phyloP scores from a whole-genome alignment of 1,139 yeast species.

The Zygotorulaspora mrakii region DNA sequence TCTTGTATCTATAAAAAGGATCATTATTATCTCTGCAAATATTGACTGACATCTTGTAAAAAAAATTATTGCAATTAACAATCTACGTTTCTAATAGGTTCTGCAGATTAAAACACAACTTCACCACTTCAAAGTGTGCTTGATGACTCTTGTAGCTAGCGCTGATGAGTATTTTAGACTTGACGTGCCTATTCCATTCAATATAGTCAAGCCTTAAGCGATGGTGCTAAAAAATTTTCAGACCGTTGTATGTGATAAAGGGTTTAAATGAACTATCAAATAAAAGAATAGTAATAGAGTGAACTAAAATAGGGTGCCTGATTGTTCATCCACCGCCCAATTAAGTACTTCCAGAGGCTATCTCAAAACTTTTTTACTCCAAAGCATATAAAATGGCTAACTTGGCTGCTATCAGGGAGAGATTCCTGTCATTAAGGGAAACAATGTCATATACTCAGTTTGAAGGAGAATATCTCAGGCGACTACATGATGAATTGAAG shows the following conservation, averaged over 20 bases:
- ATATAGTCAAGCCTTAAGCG: too few species aligned
- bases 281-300: too few species aligned
- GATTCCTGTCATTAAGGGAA: conserved; percentile 37
- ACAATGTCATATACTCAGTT: conserved; percentile 42
- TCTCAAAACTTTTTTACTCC: background rate
- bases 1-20: conserved; percentile 98
- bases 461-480: conserved; percentile 39
- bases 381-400: background rate
- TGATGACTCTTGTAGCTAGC: background rate
- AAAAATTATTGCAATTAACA: background rate
- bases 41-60: conserved; percentile 71
- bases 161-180: too few species aligned
- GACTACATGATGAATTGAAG: conserved; percentile 38
- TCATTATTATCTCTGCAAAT: conserved; percentile 97
- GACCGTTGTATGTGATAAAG: conserved; percentile 10
- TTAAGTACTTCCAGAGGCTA: background rate
- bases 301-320: background rate
- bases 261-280: too few species aligned
- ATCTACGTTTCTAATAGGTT: background rate
- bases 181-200: too few species aligned
- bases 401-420: conserved; percentile 27
- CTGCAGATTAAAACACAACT: too few species aligned
- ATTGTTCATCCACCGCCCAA: background rate
- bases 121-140: background rate
- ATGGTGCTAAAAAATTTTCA: conserved; percentile 13